Evolutionary conservation across 225 moss, liverwort and hornwort species (phyloP).

Genomic region (Physcomitrium patens): DNA sequence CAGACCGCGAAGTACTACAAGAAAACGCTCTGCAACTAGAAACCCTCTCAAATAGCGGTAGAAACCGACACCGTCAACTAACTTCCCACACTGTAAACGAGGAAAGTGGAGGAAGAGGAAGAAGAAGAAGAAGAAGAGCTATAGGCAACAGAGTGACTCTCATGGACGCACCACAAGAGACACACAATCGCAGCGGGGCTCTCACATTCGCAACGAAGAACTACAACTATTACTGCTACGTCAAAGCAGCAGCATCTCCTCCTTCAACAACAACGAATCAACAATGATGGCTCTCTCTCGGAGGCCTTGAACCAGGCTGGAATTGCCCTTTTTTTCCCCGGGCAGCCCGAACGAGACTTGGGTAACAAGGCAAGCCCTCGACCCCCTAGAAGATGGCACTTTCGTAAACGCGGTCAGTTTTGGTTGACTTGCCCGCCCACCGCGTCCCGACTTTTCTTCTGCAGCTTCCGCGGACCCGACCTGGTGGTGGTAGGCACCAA

Average conservation of each 20-base stretch:
- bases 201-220: not conserved
- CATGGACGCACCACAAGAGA: slow-evolving; percentile 32
- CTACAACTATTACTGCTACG: no score
- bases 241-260: no score
- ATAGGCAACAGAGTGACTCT: slow-evolving; percentile 25
- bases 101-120: no score
- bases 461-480: slow-evolving; percentile 37
- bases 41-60: not conserved
- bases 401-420: slow-evolving; percentile 34
- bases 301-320: slow-evolving; percentile 26
- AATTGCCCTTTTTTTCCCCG: not conserved
- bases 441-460: slow-evolving; percentile 24
- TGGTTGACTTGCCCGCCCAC: slow-evolving; percentile 21
- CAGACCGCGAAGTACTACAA: no score
- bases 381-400: not conserved
- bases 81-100: no score
- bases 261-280: not conserved
- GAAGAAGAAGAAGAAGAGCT: not conserved
- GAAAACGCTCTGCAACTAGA: not conserved
- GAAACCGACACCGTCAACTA: not conserved
- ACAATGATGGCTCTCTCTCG: accelerated
- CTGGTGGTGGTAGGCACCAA: not conserved
- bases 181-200: slow-evolving; percentile 11
- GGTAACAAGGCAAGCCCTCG: slow-evolving; percentile 44
- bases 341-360: slow-evolving; percentile 32